These are phyloP conservation scores for Globisporangium ultimum DNA, from an alignment of 352 stramenopile genomes.

Conservation along the genomic window DNA sequence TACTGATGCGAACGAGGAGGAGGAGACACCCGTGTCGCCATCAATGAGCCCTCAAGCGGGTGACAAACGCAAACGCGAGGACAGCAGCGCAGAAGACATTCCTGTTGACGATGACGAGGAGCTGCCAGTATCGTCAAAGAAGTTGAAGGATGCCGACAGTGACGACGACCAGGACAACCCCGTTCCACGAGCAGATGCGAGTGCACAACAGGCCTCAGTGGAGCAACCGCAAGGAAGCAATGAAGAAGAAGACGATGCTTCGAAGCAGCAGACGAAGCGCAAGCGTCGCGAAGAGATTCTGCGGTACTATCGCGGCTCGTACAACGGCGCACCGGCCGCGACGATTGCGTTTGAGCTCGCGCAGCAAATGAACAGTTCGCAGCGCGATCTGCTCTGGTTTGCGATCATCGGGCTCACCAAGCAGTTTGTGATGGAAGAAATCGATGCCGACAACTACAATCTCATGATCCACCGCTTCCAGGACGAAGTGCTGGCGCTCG, in stretches of 20 bases:
- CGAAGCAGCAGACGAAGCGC: constrained; percentile 27
- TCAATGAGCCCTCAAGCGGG: constrained; percentile 1
- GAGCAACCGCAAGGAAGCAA: not conserved
- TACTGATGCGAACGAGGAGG: constrained; percentile 13
- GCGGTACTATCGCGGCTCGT: constrained; percentile 94
- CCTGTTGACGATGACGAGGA: constrained; percentile 28
- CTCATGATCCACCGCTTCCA: constrained; percentile 87
- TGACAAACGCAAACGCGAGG: constrained; percentile 31
- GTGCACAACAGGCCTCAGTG: no score
- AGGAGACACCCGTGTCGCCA: constrained; percentile 15
- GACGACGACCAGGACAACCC: no score
- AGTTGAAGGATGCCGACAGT: constrained; percentile 1
- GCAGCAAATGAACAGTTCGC: constrained; percentile 79
- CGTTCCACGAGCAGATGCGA: no score
- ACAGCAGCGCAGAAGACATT: constrained; percentile 29
- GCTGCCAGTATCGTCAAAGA: constrained; percentile 25
- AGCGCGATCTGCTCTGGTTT: constrained; percentile 94
- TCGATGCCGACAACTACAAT: constrained; percentile 93
- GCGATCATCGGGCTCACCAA: constrained; percentile 97
- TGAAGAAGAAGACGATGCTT: constrained; percentile 15
- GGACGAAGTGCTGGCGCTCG: constrained; percentile 87
- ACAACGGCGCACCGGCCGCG: constrained; percentile 67
- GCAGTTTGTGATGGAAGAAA: constrained; percentile 91
- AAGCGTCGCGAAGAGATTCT: constrained; percentile 77
- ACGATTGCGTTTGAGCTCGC: constrained; percentile 82